Percentiles rank a stretch among this genome's conserved stretches.
Evolutionary conservation across 1,284 basidiomycete genomes (phyloP).

Genomic region (Ganoderma multipileum): DNA sequence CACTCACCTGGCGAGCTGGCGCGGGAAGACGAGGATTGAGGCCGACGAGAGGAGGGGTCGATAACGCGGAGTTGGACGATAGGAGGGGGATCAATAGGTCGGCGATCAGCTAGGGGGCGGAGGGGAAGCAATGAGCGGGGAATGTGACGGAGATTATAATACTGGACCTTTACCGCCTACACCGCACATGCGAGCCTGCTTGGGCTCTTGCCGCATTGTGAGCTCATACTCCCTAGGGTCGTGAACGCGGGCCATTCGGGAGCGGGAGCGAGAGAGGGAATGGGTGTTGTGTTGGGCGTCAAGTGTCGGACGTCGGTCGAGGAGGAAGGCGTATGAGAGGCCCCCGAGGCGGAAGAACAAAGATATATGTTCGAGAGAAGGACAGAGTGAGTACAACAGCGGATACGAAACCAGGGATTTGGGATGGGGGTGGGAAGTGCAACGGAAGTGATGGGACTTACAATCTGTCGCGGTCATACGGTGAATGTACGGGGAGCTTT

Average conservation of each 20-base stretch:
- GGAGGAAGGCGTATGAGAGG: constrained; percentile 15
- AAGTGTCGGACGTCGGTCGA: constrained; percentile 12
- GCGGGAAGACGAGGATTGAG: constrained; percentile 33
- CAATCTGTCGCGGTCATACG: constrained; percentile 43
- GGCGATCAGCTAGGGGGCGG: constrained; percentile 74
- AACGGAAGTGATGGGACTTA: constrained; percentile 35
- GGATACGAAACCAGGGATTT: constrained; percentile 31
- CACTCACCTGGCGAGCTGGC: constrained; percentile 40
- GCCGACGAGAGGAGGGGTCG: constrained; percentile 61
- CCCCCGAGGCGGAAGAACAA: constrained; percentile 11
- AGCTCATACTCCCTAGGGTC: constrained; percentile 81
- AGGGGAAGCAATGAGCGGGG: constrained; percentile 22
- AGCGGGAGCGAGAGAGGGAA: constrained; percentile 6
- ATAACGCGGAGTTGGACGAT: constrained; percentile 94
- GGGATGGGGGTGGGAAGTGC: constrained; percentile 30
- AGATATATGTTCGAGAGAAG: constrained; percentile 30
- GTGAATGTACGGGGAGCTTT: constrained; percentile 38
- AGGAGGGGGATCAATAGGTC: constrained; percentile 95
- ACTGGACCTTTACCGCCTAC: constrained; percentile 81
- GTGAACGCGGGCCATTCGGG: constrained; percentile 33
- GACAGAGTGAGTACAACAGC: constrained; percentile 28
- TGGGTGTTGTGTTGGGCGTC: not conserved
- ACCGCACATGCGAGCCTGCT: constrained; percentile 92
- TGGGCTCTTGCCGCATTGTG: constrained; percentile 86
- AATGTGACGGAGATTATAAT: constrained; percentile 20